Evolutionary conservation across 306 rosid genomes (phyloP).

Genomic region (Fragaria ananassa): DNA sequence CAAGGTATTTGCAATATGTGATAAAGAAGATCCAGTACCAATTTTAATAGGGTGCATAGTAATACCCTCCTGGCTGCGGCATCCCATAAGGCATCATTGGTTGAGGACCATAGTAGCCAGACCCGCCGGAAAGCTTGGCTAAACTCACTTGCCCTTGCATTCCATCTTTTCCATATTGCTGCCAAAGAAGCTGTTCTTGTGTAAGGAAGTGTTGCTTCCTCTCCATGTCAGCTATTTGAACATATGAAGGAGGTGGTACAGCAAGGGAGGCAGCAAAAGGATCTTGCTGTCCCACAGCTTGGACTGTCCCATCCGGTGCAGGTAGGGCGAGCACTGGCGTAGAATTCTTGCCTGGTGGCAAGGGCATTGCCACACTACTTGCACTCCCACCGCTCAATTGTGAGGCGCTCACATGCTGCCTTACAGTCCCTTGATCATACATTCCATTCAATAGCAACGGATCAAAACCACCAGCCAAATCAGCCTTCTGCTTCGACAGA

Average conservation of each 20-base stretch:
- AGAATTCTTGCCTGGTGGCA: slow-evolving; percentile 38
- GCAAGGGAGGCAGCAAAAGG: slow-evolving; percentile 77
- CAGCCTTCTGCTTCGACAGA: slow-evolving; percentile 60
- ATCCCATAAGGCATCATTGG: slow-evolving; percentile 61
- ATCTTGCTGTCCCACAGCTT: slow-evolving; percentile 58
- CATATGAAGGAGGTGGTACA: slow-evolving; percentile 82
- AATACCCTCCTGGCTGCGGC: slow-evolving; percentile 68
- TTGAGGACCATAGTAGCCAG: slow-evolving; percentile 44
- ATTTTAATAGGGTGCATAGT: slow-evolving; percentile 41
- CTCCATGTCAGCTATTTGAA: slow-evolving; percentile 87
- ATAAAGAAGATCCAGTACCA: neutral
- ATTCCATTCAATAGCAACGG: slow-evolving; percentile 74
- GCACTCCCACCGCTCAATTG: slow-evolving; percentile 69
- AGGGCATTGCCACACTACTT: slow-evolving; percentile 68
- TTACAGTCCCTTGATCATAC: slow-evolving; percentile 84
- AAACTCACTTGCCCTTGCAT: slow-evolving; percentile 76
- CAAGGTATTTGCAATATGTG: slow-evolving; percentile 13
- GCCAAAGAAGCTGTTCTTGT: slow-evolving; percentile 78
- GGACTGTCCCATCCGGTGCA: slow-evolving; percentile 72
- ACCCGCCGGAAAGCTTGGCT: slow-evolving; percentile 45
- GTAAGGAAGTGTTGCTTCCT: slow-evolving; percentile 69
- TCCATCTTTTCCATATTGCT: slow-evolving; percentile 69
- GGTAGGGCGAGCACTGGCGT: slow-evolving; percentile 68
- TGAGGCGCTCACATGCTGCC: slow-evolving; percentile 59
- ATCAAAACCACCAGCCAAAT: slow-evolving; percentile 78